Conservation (phyloP, 495 filamentous ascomycete species). For the Daldinia grandis region DNA sequence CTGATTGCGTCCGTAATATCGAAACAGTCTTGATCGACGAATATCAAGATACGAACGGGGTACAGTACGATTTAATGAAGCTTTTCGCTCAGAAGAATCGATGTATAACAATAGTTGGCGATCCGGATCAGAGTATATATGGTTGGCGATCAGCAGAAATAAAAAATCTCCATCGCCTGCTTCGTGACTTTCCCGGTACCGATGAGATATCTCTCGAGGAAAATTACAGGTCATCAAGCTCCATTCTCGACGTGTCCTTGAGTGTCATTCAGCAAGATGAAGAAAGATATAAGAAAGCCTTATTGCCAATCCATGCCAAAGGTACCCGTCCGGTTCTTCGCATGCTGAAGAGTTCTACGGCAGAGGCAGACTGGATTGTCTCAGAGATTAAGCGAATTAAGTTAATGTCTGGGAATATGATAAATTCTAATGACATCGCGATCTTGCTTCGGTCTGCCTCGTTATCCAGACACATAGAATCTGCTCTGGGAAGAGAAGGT, state of each 20-base stretch:
- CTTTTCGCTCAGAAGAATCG: slow-evolving; percentile 77
- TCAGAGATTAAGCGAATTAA: slow-evolving; percentile 79
- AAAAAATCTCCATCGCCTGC: slow-evolving; percentile 83
- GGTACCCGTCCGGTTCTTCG: slow-evolving; percentile 87
- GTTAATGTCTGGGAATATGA: slow-evolving; percentile 73
- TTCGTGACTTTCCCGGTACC: slow-evolving; percentile 76
- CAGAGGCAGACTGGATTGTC: slow-evolving; percentile 89
- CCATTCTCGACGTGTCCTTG: slow-evolving; percentile 83
- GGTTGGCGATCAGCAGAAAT: slow-evolving; percentile 98
- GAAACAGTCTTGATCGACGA: slow-evolving; percentile 95
- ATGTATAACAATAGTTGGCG: slow-evolving; percentile 91
- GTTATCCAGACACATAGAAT: slow-evolving; percentile 85
- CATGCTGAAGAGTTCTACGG: slow-evolving; percentile 72
- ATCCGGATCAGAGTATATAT: slow-evolving; percentile 99
- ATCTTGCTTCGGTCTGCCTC: slow-evolving; percentile 86
- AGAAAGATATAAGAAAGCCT: slow-evolving; percentile 75
- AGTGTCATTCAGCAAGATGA: slow-evolving; percentile 93
- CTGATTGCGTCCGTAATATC: slow-evolving; percentile 89
- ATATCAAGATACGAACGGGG: slow-evolving; percentile 95
- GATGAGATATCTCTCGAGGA: slow-evolving; percentile 87
- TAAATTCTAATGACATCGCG: slow-evolving; percentile 81
- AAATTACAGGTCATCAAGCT: slow-evolving; percentile 93
- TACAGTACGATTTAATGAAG: slow-evolving; percentile 96
- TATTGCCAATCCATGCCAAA: slow-evolving; percentile 81
- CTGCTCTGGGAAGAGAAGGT: slow-evolving; percentile 82